Percentiles rank a stretch among this genome's conserved stretches.
Evolutionary conservation across 169 alveolate genomes (phyloP).

Genomic region (Plasmodium coatneyi): DNA sequence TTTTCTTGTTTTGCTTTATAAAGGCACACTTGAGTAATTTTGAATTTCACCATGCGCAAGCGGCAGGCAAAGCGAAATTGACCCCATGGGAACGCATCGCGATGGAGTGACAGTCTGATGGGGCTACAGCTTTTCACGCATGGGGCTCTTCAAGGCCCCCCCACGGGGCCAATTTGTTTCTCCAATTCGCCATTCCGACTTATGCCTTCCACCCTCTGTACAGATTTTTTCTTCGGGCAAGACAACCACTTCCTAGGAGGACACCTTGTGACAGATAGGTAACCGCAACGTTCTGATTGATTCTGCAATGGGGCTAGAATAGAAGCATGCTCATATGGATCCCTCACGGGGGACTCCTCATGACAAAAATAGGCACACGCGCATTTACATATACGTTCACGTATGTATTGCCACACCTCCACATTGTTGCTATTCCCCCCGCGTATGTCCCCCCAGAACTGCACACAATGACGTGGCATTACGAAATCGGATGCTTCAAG

Average conservation of each 20-base stretch:
- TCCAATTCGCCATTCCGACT: background rate
- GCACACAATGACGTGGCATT: background rate
- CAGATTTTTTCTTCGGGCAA: constrained; percentile 23
- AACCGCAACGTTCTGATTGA: background rate
- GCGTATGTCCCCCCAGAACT: background rate
- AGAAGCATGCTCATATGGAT: background rate
- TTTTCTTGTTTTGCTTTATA: constrained; percentile 37
- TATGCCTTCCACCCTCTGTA: background rate
- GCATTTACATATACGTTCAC: background rate
- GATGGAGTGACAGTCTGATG: background rate
- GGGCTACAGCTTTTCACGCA: background rate
- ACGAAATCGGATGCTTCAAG: constrained; percentile 24
- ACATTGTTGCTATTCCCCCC: background rate
- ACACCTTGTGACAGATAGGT: constrained; percentile 11
- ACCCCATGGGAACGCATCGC: background rate
- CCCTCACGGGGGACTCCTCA: background rate
- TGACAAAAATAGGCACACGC: background rate
- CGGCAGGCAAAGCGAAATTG: background rate
- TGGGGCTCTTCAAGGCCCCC: background rate
- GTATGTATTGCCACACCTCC: background rate
- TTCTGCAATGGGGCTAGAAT: background rate
- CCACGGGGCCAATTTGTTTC: background rate
- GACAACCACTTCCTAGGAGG: background rate
- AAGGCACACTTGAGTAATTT: constrained; percentile 28
- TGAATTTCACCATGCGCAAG: background rate